A percentile compares a stretch with the other conserved stretches of the same genome.
Conservation (phyloP, 2,329 filamentous ascomycete species). For the Hypoxylon sp. region DNA sequence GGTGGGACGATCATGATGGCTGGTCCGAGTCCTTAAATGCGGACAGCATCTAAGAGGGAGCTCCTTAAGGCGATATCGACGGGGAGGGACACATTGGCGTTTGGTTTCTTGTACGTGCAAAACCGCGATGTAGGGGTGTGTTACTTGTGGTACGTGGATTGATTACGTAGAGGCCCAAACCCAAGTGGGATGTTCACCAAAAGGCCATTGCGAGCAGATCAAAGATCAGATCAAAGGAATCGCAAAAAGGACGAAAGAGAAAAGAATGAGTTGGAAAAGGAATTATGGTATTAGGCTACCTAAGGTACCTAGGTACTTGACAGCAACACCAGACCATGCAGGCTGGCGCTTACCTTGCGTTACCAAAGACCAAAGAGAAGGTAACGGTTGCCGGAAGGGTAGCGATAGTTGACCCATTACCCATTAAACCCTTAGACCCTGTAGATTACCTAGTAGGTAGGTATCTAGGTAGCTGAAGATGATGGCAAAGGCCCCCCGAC, state of each 20-base stretch:
- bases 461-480: constrained; percentile 8
- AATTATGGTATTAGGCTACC: constrained; percentile 1
- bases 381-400: neutral
- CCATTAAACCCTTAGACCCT: neutral
- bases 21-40: neutral
- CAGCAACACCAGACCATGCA: neutral
- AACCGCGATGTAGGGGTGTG: neutral
- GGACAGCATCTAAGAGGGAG: constrained; percentile 23
- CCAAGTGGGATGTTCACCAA: constrained; percentile 26
- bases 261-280: neutral
- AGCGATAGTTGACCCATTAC: no score
- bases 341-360: constrained; percentile 23
- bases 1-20: constrained; percentile 48
- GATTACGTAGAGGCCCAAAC: constrained; percentile 17
- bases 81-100: constrained; percentile 24
- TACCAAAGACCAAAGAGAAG: no score
- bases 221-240: constrained; percentile 14
- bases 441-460: no score
- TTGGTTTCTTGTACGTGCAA: neutral
- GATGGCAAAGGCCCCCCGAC: neutral
- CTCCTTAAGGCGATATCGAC: constrained; percentile 12
- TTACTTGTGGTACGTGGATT: neutral
- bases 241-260: neutral
- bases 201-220: constrained; percentile 22
- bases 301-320: no score